A percentile compares a stretch with the other conserved stretches of the same genome.
phyloP scores from a whole-genome alignment of 2,329 filamentous ascomycete genomes.

The Aspergillus niger region DNA sequence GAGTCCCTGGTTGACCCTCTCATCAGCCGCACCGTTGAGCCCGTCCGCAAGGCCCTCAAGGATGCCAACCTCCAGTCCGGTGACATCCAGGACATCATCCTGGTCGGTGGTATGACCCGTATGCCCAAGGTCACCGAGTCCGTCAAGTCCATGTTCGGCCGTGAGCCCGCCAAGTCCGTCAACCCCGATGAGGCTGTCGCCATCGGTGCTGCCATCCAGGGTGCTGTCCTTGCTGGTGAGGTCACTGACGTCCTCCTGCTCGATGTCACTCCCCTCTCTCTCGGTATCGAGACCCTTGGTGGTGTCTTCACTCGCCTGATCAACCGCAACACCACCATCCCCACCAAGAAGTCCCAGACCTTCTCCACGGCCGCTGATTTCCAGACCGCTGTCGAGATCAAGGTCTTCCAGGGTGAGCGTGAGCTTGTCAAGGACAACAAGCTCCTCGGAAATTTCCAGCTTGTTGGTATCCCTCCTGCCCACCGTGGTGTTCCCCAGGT shows the following conservation, averaged over 20 bases:
- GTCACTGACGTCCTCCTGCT: slow-evolving; percentile 94
- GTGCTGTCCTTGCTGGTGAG: slow-evolving; percentile 93
- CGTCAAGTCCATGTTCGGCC: slow-evolving; percentile 94
- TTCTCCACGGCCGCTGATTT: slow-evolving; percentile 98
- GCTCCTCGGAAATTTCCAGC: slow-evolving; percentile 98
- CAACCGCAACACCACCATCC: slow-evolving; percentile 98
- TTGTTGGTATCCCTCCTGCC: slow-evolving; percentile 92
- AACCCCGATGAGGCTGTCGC: slow-evolving; percentile 98
- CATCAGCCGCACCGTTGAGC: slow-evolving; percentile 82
- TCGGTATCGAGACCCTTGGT: slow-evolving; percentile 97
- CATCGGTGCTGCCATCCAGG: slow-evolving; percentile 95
- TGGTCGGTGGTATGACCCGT: slow-evolving; percentile 98
- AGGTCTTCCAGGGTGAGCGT: slow-evolving; percentile 99
- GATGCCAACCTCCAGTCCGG: slow-evolving; percentile 87
- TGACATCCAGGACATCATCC: slow-evolving; percentile 96
- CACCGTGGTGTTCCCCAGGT: slow-evolving; percentile 95
- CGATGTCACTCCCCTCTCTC: slow-evolving; percentile 92
- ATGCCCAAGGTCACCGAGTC: slow-evolving; percentile 98
- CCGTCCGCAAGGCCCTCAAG: slow-evolving; percentile 95
- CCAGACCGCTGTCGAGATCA: slow-evolving; percentile 98
- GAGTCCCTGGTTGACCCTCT: slow-evolving; percentile 90
- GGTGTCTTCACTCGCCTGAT: slow-evolving; percentile 98
- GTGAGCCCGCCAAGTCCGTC: slow-evolving; percentile 95
- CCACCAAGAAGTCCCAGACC: slow-evolving; percentile 98
- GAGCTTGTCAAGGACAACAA: slow-evolving; percentile 99